A percentile compares a stretch with the other conserved stretches of the same genome.
phyloP scores from a whole-genome alignment of 768 basidiomycete genomes.

The Tephrocybe sp. region DNA sequence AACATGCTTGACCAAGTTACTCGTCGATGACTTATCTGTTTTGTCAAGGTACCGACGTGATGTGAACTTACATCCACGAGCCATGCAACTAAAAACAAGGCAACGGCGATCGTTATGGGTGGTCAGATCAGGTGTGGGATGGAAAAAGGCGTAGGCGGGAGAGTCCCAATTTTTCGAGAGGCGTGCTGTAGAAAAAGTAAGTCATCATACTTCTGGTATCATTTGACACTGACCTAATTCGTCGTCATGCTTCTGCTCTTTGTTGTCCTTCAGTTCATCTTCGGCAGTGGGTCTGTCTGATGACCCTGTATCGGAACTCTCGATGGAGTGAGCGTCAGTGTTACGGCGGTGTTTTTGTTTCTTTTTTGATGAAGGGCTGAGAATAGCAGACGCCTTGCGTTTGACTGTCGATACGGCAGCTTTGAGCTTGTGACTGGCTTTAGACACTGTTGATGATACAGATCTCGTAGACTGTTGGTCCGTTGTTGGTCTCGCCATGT shows the following conservation, averaged over 20 bases:
- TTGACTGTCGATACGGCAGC: background rate
- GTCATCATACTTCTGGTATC: background rate
- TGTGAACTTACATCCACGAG: background rate
- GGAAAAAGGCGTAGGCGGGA: conserved; percentile 34
- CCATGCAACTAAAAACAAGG: conserved; percentile 30
- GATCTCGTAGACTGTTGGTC: background rate
- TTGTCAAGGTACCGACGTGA: background rate
- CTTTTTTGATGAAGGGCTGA: background rate
- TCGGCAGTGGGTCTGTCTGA: background rate
- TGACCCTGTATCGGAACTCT: background rate
- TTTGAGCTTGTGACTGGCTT: background rate
- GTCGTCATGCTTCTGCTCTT: background rate
- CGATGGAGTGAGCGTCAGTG: background rate
- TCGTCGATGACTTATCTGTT: background rate
- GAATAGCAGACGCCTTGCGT: background rate
- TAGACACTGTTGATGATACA: background rate
- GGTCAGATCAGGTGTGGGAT: conserved; percentile 18
- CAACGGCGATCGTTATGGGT: conserved; percentile 17
- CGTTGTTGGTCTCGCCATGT: background rate
- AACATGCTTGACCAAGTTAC: background rate
- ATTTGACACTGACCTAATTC: background rate
- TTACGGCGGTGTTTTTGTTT: background rate
- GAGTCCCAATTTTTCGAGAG: conserved; percentile 27
- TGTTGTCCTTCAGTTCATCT: background rate
- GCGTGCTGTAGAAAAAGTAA: background rate